phyloP scores from a whole-genome alignment of 352 stramenopile species.

The Phytopythium cucurbitacearum region DNA sequence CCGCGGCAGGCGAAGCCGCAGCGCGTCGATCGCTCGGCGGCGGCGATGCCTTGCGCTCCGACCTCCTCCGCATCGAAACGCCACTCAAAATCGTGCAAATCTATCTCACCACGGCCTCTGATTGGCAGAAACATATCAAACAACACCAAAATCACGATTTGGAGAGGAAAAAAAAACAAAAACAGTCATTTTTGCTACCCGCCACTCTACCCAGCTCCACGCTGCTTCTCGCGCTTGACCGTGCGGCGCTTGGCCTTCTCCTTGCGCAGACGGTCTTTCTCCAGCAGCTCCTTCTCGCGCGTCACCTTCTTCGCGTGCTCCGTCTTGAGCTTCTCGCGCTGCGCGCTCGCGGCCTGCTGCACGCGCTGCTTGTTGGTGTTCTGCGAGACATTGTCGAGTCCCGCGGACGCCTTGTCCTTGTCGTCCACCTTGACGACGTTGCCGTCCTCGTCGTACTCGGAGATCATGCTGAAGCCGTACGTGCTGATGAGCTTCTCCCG shows the following conservation, averaged over 20 bases:
- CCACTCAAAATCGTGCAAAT: neutral
- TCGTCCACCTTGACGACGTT: conserved; percentile 77
- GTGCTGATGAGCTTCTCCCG: conserved; percentile 77
- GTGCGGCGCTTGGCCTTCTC: conserved; percentile 73
- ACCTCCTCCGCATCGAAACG: neutral
- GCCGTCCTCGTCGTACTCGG: conserved; percentile 80
- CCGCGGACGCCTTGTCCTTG: conserved; percentile 41
- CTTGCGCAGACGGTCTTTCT: conserved; percentile 63
- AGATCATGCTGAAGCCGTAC: conserved; percentile 76
- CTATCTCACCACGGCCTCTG: neutral
- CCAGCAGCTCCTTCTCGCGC: conserved; percentile 64
- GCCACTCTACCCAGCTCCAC: conserved; percentile 41
- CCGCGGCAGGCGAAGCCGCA: conserved; percentile 23
- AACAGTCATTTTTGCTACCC: neutral
- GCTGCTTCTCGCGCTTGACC: conserved; percentile 69
- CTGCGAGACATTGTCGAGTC: conserved; percentile 18
- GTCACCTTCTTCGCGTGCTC: conserved; percentile 69
- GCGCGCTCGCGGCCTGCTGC: conserved; percentile 39
- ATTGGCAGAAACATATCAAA: neutral
- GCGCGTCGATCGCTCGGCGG: neutral
- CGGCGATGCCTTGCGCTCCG: neutral
- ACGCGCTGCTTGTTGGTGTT: conserved; percentile 60
- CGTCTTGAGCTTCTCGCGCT: conserved; percentile 70
- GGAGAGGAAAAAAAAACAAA: neutral
- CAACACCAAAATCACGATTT: neutral